Evolutionary conservation across 2,329 filamentous ascomycete genomes (phyloP).

Genomic region (Microdochium paspali): DNA sequence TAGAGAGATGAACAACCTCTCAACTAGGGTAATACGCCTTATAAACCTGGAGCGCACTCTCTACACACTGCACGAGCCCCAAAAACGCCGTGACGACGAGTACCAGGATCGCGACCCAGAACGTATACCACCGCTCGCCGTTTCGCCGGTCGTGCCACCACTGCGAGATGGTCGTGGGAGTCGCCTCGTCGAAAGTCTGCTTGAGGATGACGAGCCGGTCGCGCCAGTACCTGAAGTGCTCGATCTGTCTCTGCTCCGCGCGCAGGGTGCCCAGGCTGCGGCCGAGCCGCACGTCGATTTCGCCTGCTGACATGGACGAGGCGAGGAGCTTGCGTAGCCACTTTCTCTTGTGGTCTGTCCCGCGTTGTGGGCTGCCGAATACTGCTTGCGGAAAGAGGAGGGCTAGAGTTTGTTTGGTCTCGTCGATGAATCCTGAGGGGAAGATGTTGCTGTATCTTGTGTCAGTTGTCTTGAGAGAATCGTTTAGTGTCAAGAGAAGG

Average conservation of each 20-base stretch:
- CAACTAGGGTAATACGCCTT: background rate
- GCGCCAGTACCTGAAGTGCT: constrained; percentile 27
- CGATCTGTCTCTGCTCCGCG: constrained; percentile 20
- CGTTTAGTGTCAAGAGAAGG: too few species aligned
- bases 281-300: constrained; percentile 15
- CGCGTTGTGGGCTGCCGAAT: background rate
- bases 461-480: too few species aligned
- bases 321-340: background rate
- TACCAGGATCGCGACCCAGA: constrained; percentile 33
- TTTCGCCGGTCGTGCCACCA: constrained; percentile 33
- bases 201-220: constrained; percentile 32
- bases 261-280: constrained; percentile 18
- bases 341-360: background rate
- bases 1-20: too few species aligned
- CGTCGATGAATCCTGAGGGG: background rate
- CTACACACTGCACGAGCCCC: constrained; percentile 28
- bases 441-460: background rate
- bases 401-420: background rate
- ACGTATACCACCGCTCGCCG: constrained; percentile 32
- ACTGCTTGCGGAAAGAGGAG: background rate
- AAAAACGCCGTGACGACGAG: constrained; percentile 26
- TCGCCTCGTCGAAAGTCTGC: constrained; percentile 27
- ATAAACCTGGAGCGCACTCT: constrained; percentile 30
- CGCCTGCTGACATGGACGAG: background rate
- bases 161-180: constrained; percentile 22